Evolutionary conservation across 2,329 filamentous ascomycete species (phyloP), one percentile per base, ranked within the genome.

Genomic region (Fusarium multiceps): DNA sequence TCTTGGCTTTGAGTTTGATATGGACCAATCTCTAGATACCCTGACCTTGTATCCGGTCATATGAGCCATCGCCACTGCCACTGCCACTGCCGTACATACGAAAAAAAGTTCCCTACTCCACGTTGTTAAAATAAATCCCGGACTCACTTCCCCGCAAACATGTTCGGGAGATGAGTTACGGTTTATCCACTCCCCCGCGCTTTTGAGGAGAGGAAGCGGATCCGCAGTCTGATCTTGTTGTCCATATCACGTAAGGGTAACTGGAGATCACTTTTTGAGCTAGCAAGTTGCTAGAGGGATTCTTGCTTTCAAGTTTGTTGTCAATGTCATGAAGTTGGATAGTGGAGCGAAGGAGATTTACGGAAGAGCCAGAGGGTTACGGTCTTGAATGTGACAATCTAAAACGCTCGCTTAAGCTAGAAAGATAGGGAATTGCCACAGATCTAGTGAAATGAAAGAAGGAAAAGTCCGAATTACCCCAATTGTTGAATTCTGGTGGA

Each of bases 151-250:
- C 64, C 63, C 64, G 50, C 63, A 67, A 53, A 63, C 41, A 63
- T 53, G 8, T 16, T 45, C 37, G 46, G 63, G 64, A 63, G 47
- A 45, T 47, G 51, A 51, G 45, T 65, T 60, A 48, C 34, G 43
- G 41, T 46, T 49, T 45, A 41, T 43, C 59, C 65, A 67, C 63
- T 59, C 53, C 66, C 63, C 66, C 64, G 64, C 66, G 47, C 41
- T 42, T 25, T 41, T 23, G 25, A 59, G 16, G 51, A 47, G 25
- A 59, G n/a, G 51, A 47, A 58, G 67, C 67, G 66, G 67, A 70
- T 63, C 67, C 67, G 67, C 63, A 59, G 32, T 58, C 54, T 54
- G 43, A 34, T 21, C 55, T 48, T 66, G 27, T 56, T 37, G 32
- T 41, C 27, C 30, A 16, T 37, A 59, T 60, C 56, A 50, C 56